Evolutionary conservation across 176 grass and related monocot genomes (phyloP), one percentile per base, ranked within the genome.

Genomic region (Saccharum spontaneum): DNA sequence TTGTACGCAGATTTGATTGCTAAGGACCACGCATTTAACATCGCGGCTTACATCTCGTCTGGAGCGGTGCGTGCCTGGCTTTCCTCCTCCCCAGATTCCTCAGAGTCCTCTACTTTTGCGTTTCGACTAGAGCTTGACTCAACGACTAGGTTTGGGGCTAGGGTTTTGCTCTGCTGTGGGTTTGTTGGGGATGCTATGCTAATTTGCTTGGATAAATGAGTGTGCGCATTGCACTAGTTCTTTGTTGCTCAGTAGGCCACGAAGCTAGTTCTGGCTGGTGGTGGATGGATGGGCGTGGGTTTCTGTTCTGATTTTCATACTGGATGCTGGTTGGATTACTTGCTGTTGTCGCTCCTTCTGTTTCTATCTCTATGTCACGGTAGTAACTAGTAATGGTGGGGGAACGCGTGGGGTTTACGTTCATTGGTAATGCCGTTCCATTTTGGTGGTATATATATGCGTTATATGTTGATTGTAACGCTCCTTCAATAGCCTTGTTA

Each of bases 21-120:
- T 54, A 95, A 95, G 88, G 94, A 93, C 38, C 87, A 95, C 83
- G 83, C 76, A 20, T 93, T 95, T 86, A 93, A 76, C 83, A 89
- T 95, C 30, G 87, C 86, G 17, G 67, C 91, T 60, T 95, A 91
- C 91, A 93, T 91, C 66, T 86, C 88, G 41, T 88, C 84, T 8
- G 80, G 83, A 73, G 86, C 84, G 77, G 94, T 95, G 67, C 61
- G 84, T 84, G 22, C 64, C 28, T 57, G 38, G 20, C 55, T 7
- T 59, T 61, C 26, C 68, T 60, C 43, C 13, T 59, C 7, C 30
- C 45, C 10, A 7, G 78, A 82, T 28, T 86, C 13, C 31, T 55
- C 52, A 77, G 33, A 77, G 71, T 82, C 57, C 24, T 2, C 24
- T 83, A n/a, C 59, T 71, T 24, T 12, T 77, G 34, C 44, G 67